Conservation (phyloP, 129 eudicot genomes). For the Cynara cardunculus region DNA sequence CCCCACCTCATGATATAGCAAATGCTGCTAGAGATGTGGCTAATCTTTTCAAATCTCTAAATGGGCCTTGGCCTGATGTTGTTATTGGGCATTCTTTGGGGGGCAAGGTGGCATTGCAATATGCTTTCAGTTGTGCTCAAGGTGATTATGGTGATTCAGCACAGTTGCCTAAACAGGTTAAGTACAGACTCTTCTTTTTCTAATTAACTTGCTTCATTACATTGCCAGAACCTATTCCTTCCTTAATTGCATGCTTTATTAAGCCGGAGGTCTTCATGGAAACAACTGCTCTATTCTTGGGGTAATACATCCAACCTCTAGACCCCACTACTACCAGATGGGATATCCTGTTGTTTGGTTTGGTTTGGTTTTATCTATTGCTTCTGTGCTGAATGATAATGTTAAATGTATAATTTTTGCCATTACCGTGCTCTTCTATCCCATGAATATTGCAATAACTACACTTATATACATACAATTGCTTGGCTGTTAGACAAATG, state of each 20-base stretch:
- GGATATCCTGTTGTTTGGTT: no score
- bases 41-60: conserved; percentile 47
- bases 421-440: no score
- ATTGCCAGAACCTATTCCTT: neutral
- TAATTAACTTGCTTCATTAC: neutral
- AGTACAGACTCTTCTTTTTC: neutral
- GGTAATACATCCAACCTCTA: no score
- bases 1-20: conserved; percentile 61
- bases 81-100: conserved; percentile 87
- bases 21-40: conserved; percentile 78
- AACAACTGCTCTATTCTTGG: no score
- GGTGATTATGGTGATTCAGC: conserved; percentile 63
- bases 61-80: conserved; percentile 87
- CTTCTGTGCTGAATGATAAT: no score
- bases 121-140: conserved; percentile 59
- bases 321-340: no score
- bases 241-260: neutral
- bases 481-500: no score
- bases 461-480: no score
- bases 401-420: no score
- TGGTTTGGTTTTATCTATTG: no score
- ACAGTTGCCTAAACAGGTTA: conserved; percentile 68
- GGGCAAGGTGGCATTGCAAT: conserved; percentile 78
- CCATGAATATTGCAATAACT: no score
- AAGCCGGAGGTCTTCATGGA: no score